A percentile compares a stretch with the other conserved stretches of the same genome.
Conservation (phyloP, 768 basidiomycete species). For the Nidularia pulvinata region DNA sequence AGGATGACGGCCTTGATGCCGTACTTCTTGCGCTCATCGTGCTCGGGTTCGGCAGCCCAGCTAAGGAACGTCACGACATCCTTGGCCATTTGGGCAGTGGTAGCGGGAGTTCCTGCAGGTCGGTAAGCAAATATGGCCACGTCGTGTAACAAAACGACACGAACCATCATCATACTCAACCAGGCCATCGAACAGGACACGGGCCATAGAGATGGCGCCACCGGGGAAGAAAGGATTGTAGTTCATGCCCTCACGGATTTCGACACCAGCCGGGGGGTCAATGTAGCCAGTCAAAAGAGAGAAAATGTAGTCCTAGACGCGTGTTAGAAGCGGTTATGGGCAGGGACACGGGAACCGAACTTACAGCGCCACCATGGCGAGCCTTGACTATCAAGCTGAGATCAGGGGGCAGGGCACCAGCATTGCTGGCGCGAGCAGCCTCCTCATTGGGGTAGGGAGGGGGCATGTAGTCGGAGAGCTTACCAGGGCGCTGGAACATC, state of each 20-base stretch:
- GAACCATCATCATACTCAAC: conserved; percentile 96
- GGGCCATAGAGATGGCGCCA: conserved; percentile 98
- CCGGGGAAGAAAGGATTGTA: conserved; percentile 99
- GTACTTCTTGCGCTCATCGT: conserved; percentile 96
- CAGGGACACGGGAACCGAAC: conserved; percentile 25
- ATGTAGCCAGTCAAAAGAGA: conserved; percentile 96
- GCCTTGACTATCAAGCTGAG: conserved; percentile 98
- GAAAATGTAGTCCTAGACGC: conserved; percentile 89
- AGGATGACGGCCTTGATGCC: conserved; percentile 96
- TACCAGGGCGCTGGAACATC: conserved; percentile 99
- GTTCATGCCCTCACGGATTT: conserved; percentile 97
- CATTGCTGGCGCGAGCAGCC: conserved; percentile 93
- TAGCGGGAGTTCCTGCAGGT: conserved; percentile 84
- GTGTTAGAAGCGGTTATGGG: neutral
- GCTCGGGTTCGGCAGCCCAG: conserved; percentile 98
- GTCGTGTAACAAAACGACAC: conserved; percentile 10
- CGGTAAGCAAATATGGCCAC: neutral
- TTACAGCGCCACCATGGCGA: conserved; percentile 92
- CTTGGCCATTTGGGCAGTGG: conserved; percentile 99
- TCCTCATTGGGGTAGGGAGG: conserved; percentile 96
- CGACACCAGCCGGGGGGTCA: conserved; percentile 94
- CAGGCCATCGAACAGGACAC: conserved; percentile 92
- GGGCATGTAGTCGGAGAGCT: conserved; percentile 97
- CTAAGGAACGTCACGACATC: conserved; percentile 94
- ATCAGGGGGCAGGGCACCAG: conserved; percentile 96